These are phyloP conservation scores for Penicillium palitans DNA, from an alignment of 2,329 filamentous ascomycete species.

Conservation along the genomic window DNA sequence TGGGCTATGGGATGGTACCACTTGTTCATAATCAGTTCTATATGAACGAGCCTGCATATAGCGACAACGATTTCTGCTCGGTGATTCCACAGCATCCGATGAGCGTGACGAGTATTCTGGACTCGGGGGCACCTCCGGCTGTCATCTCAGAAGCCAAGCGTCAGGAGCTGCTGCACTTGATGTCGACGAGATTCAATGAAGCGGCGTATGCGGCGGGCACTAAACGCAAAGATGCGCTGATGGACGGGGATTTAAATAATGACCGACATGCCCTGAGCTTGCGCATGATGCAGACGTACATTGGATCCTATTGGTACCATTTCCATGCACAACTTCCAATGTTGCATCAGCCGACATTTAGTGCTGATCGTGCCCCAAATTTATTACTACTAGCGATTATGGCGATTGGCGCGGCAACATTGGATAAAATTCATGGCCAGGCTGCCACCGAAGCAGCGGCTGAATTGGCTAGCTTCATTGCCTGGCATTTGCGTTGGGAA, in stretches of 20 bases:
- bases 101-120: conserved; percentile 82
- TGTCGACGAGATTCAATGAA: conserved; percentile 78
- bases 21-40: conserved; percentile 53
- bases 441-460: conserved; percentile 74
- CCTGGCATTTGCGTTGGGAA: conserved; percentile 92
- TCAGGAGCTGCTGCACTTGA: conserved; percentile 77
- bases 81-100: conserved; percentile 71
- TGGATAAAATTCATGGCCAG: conserved; percentile 78
- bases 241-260: conserved; percentile 73
- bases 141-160: conserved; percentile 85
- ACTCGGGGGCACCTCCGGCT: conserved; percentile 75
- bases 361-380: conserved; percentile 80
- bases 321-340: conserved; percentile 95
- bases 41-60: conserved; percentile 51
- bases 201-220: conserved; percentile 71
- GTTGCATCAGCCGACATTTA: conserved; percentile 90
- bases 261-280: conserved; percentile 69
- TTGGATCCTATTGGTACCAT: conserved; percentile 89
- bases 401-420: conserved; percentile 83
- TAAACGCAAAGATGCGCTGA: conserved; percentile 71
- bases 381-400: conserved; percentile 85
- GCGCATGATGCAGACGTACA: conserved; percentile 94
- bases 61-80: conserved; percentile 49
- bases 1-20: conserved; percentile 51
- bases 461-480: conserved; percentile 83